A percentile compares a stretch with the other conserved stretches of the same genome.
These are phyloP conservation scores for Arabis alpina DNA, from an alignment of 345 rosid species.

Conservation along the genomic window DNA sequence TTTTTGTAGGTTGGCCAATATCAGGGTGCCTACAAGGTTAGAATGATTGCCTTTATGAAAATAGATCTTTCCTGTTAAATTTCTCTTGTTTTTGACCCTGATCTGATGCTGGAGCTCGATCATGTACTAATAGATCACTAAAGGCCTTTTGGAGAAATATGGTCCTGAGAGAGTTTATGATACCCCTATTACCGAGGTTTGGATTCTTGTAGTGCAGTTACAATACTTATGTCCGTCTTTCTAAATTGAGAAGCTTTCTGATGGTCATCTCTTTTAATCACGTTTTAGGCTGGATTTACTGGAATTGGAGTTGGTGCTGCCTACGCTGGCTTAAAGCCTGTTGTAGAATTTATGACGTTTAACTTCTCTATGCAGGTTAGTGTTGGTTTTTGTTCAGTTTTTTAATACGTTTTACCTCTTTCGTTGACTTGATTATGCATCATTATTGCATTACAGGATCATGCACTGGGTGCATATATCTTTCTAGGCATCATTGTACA, in stretches of 20 bases:
- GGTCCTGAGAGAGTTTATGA: conserved; percentile 94
- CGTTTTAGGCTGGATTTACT: conserved; percentile 88
- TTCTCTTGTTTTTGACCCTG: conserved; percentile 9
- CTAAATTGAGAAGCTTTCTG: conserved; percentile 3
- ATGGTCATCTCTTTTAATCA: conserved; percentile 15
- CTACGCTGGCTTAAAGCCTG: conserved; percentile 81
- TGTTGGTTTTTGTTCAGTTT: background rate
- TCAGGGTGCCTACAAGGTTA: conserved; percentile 99
- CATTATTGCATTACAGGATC: background rate
- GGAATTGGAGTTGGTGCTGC: conserved; percentile 99
- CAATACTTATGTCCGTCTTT: background rate
- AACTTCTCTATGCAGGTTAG: conserved; percentile 96
- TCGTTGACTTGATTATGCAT: conserved; percentile 18
- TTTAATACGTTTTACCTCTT: background rate
- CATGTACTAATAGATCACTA: conserved; percentile 55
- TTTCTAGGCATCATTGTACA: conserved; percentile 5
- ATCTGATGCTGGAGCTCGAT: conserved; percentile 21
- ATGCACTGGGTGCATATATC: conserved; percentile 17
- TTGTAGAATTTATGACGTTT: conserved; percentile 92
- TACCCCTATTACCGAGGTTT: conserved; percentile 95
- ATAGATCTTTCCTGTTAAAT: background rate
- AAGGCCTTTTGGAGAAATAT: conserved; percentile 82
- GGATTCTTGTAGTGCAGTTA: background rate
- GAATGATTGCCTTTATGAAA: conserved; percentile 14
- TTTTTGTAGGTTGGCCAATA: conserved; percentile 90